Conservation (phyloP, 257 asterid species). For the Nicotiana otophora region DNA sequence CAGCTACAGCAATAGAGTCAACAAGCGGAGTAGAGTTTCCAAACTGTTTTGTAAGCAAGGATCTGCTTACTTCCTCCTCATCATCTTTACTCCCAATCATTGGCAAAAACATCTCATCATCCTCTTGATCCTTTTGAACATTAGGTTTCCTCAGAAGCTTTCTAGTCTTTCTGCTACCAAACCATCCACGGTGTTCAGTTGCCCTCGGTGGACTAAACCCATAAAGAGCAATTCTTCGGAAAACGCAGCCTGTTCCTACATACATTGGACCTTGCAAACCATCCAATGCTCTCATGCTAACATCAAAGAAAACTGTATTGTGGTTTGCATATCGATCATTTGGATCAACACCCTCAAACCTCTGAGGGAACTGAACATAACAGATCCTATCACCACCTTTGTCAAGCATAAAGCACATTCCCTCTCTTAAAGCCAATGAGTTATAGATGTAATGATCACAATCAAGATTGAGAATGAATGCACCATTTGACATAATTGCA, state of each 20-base stretch:
- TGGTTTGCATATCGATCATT: constrained; percentile 90
- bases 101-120: constrained; percentile 55
- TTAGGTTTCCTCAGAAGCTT: constrained; percentile 46
- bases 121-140: constrained; percentile 27
- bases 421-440: constrained; percentile 69
- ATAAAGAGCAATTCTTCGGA: constrained; percentile 70
- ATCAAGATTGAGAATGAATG: constrained; percentile 84
- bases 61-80: constrained; percentile 40
- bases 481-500: constrained; percentile 87
- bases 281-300: constrained; percentile 88
- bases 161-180: constrained; percentile 51
- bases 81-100: constrained; percentile 37
- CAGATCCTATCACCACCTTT: constrained; percentile 88
- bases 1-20: constrained; percentile 82
- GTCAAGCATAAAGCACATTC: constrained; percentile 98
- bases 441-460: constrained; percentile 89
- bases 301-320: constrained; percentile 90
- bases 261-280: constrained; percentile 97
- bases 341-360: constrained; percentile 91
- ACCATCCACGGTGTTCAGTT: constrained; percentile 83
- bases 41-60: constrained; percentile 52
- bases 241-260: constrained; percentile 91
- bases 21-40: constrained; percentile 63
- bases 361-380: constrained; percentile 80
- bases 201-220: constrained; percentile 92